A percentile compares a stretch with the other conserved stretches of the same genome.
phyloP scores from a whole-genome alignment of 805 yeast genomes.

The Candida awuae region DNA sequence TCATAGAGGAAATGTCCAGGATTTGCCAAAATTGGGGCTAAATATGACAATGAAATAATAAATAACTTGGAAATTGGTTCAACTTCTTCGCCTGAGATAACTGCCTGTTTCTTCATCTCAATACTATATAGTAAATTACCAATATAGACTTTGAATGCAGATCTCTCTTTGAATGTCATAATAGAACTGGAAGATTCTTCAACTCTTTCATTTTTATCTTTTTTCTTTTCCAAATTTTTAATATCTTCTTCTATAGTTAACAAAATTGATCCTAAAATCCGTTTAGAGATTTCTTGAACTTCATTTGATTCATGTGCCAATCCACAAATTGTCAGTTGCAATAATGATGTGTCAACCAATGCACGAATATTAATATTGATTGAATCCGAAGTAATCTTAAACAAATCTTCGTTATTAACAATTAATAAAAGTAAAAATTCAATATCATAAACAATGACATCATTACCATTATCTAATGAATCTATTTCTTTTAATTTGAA shows the following conservation, averaged over 20 bases:
- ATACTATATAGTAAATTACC: constrained; percentile 38
- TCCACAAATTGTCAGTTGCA: constrained; percentile 43
- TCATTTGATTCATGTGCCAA: constrained; percentile 32
- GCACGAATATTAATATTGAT: constrained; percentile 43
- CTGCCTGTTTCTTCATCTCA: constrained; percentile 11
- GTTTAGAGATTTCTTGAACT: constrained; percentile 31
- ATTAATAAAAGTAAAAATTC: constrained; percentile 58
- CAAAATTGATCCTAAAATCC: constrained; percentile 39
- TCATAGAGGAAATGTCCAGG: constrained; percentile 76
- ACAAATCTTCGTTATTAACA: constrained; percentile 58
- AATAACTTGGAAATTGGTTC: constrained; percentile 36
- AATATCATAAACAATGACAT: constrained; percentile 53
- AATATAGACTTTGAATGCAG: constrained; percentile 45
- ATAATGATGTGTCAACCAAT: constrained; percentile 47
- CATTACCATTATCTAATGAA: constrained; percentile 1
- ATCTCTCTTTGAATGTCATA: constrained; percentile 44
- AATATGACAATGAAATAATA: constrained; percentile 46
- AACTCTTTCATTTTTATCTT: not conserved
- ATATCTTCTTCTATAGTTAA: constrained; percentile 33
- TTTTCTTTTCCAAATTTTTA: constrained; percentile 19
- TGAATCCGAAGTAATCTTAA: constrained; percentile 22
- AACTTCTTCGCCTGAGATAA: constrained; percentile 9
- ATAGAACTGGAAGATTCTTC: constrained; percentile 6
- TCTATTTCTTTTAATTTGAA: constrained; percentile 18
- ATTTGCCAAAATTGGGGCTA: constrained; percentile 49